Evolutionary conservation across 2,329 filamentous ascomycete species (phyloP).

Genomic region (Knufia fluminis): DNA sequence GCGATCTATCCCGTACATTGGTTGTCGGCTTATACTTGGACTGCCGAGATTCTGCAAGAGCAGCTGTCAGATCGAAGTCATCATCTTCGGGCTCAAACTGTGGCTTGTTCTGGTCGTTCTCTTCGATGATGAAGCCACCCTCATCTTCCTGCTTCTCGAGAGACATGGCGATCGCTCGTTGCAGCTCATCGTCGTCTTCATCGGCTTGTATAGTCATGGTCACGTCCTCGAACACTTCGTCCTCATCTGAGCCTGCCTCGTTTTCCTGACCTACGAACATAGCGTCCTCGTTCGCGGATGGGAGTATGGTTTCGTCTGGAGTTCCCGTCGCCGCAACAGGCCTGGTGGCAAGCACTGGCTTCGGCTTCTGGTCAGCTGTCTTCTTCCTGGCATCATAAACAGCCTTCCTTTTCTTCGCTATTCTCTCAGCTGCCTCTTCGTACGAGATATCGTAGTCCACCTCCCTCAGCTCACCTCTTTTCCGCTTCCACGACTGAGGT

Average conservation of each 20-base stretch:
- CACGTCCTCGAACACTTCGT: conserved; percentile 50
- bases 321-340: conserved; percentile 7
- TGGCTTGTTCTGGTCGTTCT: conserved; percentile 34
- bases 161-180: conserved; percentile 75
- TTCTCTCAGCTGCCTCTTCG: conserved; percentile 24
- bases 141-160: conserved; percentile 45
- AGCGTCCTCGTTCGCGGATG: conserved; percentile 36
- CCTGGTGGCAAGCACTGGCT: not conserved
- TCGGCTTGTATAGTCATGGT: conserved; percentile 27
- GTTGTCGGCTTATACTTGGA: conserved; percentile 39
- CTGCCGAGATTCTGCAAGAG: conserved; percentile 62
- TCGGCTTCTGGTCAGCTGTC: conserved; percentile 7
- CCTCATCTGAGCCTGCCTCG: conserved; percentile 33
- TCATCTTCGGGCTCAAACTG: conserved; percentile 58
- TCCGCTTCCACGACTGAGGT: conserved; percentile 49
- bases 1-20: conserved; percentile 44
- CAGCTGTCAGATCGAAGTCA: conserved; percentile 64
- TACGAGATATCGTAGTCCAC: conserved; percentile 31
- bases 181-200: conserved; percentile 63
- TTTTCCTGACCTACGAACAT: conserved; percentile 43
- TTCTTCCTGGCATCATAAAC: conserved; percentile 37
- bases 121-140: conserved; percentile 38
- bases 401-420: conserved; percentile 38
- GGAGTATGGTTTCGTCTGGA: not conserved
- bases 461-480: conserved; percentile 25